These are phyloP conservation scores for Phaeosphaeria sp. DNA, from an alignment of 2,329 filamentous ascomycete genomes.

Conservation along the genomic window DNA sequence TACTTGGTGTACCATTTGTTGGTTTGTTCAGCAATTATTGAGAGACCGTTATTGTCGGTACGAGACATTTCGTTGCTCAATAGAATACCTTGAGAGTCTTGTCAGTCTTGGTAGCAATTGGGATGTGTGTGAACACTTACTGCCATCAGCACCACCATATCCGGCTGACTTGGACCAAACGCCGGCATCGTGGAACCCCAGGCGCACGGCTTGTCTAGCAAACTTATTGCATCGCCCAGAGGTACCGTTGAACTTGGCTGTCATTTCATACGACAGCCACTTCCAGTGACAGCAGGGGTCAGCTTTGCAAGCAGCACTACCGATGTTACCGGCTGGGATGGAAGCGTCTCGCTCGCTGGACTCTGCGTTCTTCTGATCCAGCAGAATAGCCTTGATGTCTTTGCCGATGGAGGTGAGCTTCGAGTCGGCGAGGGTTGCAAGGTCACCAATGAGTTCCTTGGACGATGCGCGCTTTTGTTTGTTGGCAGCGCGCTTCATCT, in stretches of 20 bases:
- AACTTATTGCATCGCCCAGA: constrained; percentile 43
- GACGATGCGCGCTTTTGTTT: constrained; percentile 30
- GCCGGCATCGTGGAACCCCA: constrained; percentile 44
- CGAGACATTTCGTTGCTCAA: constrained; percentile 38
- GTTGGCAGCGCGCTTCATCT: constrained; percentile 24
- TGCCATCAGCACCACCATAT: constrained; percentile 43
- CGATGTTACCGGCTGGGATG: constrained; percentile 35
- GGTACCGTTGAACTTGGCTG: constrained; percentile 40
- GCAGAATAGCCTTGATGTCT: constrained; percentile 43
- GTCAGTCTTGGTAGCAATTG: not conserved
- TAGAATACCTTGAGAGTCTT: constrained; percentile 16
- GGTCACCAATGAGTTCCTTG: constrained; percentile 44
- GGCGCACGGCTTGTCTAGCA: constrained; percentile 39
- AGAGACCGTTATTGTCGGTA: constrained; percentile 37
- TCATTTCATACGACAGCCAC: constrained; percentile 45
- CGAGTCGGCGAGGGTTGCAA: constrained; percentile 37
- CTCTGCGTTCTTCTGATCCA: constrained; percentile 31
- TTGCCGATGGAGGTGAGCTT: constrained; percentile 41
- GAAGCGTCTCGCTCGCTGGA: constrained; percentile 25
- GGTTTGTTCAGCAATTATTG: constrained; percentile 35
- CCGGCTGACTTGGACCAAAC: constrained; percentile 37
- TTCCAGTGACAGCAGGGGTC: constrained; percentile 47
- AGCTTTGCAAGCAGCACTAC: constrained; percentile 40
- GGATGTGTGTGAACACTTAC: constrained; percentile 6
- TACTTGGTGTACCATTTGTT: constrained; percentile 43